Evolutionary conservation across 1,284 basidiomycete species (phyloP), one percentile per base, ranked within the genome.

Genomic region (Ustilago shanxiensis): DNA sequence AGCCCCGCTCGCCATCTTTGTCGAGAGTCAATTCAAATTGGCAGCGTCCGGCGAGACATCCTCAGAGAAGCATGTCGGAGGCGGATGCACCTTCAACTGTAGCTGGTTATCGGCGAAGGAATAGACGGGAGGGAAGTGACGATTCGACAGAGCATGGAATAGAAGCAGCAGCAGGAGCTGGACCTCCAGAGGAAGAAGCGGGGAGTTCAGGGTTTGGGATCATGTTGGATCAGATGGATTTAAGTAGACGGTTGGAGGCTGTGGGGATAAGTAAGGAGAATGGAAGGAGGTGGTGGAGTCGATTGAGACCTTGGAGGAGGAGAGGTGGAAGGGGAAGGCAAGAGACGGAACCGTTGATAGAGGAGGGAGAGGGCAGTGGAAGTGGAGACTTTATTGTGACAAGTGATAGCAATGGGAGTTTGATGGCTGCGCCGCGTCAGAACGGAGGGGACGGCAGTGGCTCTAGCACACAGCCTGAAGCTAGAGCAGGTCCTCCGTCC

Each of bases 1-100:
- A 78, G 53, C 68, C 79, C 14, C 72, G 76, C 35, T 70, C 67
- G 24, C 72, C 72, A 1, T 67, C 64, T n/a, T 26, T 66, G 14
- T 64, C 60, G 10, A 35, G 60, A 2, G 53, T 33, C 28, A 56
- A 53, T 18, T 67, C 65, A 28, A 57, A 31, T n/a, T 64, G 61
- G 65, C 57, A 62, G 22, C 35, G 53, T 5, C 50, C 61, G 8
- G 47, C 47, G 4, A n/a, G 58, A 10, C 66, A 73, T 68, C 22
- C 56, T 29, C 58, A 51, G 33, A 31, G 72, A 13, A 66, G 66
- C 39, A 74, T 74, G 66, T 62, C 59, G 0, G 72, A 74, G n/a
- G 72, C 72, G 4, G 72, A 75, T 14, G 58, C 61, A 3, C 55
- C 62, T 16, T 54, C 66, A 1, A 47, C 56, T 10, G 22, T 54